Base-by-base conservation (phyloP, 225 moss, liverwort and hornwort genomes). In the Anthoceros angustus region DNA sequence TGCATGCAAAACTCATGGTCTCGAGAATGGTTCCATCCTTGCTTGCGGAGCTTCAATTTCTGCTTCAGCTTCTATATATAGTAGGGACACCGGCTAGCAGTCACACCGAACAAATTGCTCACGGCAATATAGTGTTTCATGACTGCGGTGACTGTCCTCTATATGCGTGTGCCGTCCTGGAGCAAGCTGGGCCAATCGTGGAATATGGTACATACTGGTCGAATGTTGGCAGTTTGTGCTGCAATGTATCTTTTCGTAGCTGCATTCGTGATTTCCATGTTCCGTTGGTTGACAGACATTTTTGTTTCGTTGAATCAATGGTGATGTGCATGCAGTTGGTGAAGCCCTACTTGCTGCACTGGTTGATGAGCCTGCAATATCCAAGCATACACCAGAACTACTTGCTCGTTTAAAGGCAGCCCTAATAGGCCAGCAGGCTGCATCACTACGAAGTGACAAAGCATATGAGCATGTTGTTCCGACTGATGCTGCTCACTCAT, bases 1-100 rank as follows among this genome's bases (percentile, higher is more conserved):
- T 86, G 64, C 86, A 86, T 72, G 78, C 86, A 63, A 75, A 74
- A 69, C 82, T 86, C 61, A 76, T 86, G 80, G 72, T 80, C 72
- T 60, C 73, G 43, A 86, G 80, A 74, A 73, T 86, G 73, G 86
- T 86, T 62, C 86, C 86, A 69, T 86, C 86, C 67, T 70, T 86
- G 78, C 74, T 86, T 61, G 86, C 80, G 69, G 86, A 86, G 73
- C 78, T 86, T 43, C 86, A 86, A 70, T 80, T 86, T 61, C 77
- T 86, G 65, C 73, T 86, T 69, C 83, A 83, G 70, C 80, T 86
- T 71, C 72, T 86, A 69, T 74, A 79, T 71, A 70, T 85, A 42
- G 85, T 79, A 70, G 77, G 82, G 75, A 74, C 71, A 50, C 55
- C 65, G 66, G 67, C 43, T 63, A 1, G 32, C 32, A 32, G 32